Conservation (phyloP, 768 basidiomycete genomes). For the Boletus huronensis region DNA sequence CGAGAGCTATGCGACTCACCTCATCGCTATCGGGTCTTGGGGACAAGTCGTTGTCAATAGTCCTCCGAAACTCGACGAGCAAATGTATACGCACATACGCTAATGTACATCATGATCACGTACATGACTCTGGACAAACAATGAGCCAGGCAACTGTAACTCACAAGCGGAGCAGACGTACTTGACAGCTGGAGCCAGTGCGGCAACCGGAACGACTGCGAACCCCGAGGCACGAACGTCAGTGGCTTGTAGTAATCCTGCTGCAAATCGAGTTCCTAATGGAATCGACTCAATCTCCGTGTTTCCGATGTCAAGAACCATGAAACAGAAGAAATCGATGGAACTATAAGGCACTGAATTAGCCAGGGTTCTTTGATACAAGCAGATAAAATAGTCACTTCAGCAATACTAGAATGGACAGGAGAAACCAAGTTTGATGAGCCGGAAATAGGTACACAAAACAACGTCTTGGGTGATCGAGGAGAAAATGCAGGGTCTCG, state of each 20-base stretch:
- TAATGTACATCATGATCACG: slow-evolving; percentile 93
- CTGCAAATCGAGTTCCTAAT: slow-evolving; percentile 61
- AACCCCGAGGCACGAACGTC: slow-evolving; percentile 90
- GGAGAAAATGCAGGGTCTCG: slow-evolving; percentile 85
- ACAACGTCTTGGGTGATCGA: slow-evolving; percentile 93
- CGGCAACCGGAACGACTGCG: slow-evolving; percentile 62
- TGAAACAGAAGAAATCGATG: slow-evolving; percentile 88
- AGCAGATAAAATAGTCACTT: slow-evolving; percentile 43
- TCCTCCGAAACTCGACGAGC: not conserved
- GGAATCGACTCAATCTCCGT: slow-evolving; percentile 66
- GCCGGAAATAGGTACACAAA: slow-evolving; percentile 89
- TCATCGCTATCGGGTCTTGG: slow-evolving; percentile 77
- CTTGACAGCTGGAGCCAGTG: slow-evolving; percentile 89
- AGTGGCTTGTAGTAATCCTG: slow-evolving; percentile 74
- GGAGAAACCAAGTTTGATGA: slow-evolving; percentile 90
- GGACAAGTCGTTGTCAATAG: slow-evolving; percentile 2
- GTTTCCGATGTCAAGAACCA: slow-evolving; percentile 85
- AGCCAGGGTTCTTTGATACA: not conserved
- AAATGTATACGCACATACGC: slow-evolving; percentile 56
- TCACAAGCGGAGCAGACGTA: slow-evolving; percentile 33
- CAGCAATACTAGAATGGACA: slow-evolving; percentile 61
- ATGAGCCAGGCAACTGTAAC: not conserved
- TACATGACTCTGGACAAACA: slow-evolving; percentile 62
- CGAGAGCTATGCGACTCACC: slow-evolving; percentile 36
- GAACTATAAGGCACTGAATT: slow-evolving; percentile 38